These are phyloP conservation scores for Cladosporium sp. DNA, from an alignment of 2,329 filamentous ascomycete genomes.

Conservation along the genomic window DNA sequence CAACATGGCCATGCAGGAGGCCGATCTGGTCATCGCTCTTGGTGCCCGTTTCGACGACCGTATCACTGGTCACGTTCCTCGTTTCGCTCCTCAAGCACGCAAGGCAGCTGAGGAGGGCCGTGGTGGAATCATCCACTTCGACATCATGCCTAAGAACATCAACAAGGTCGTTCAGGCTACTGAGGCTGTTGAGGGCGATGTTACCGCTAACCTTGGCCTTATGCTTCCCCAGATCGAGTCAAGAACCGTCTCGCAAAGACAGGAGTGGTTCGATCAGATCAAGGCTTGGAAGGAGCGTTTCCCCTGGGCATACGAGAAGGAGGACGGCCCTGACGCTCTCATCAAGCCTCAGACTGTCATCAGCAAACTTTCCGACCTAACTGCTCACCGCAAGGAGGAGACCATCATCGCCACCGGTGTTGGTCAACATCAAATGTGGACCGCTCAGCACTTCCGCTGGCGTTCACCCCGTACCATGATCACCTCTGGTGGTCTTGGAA, in stretches of 20 bases:
- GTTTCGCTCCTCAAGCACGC: conserved; percentile 86
- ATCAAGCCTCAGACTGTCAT: conserved; percentile 96
- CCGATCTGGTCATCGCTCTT: conserved; percentile 91
- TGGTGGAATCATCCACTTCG: conserved; percentile 94
- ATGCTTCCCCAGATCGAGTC: conserved; percentile 69
- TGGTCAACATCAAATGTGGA: conserved; percentile 99
- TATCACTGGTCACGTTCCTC: conserved; percentile 74
- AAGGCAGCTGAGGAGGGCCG: conserved; percentile 77
- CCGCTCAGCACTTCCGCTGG: conserved; percentile 95
- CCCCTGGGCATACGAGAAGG: conserved; percentile 80
- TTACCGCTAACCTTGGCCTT: conserved; percentile 69
- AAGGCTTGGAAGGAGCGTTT: conserved; percentile 86
- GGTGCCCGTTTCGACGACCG: conserved; percentile 95
- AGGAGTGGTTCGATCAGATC: conserved; percentile 87
- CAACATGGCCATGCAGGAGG: conserved; percentile 97
- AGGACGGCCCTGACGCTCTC: conserved; percentile 62
- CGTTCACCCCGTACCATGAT: conserved; percentile 87
- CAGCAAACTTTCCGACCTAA: conserved; percentile 81
- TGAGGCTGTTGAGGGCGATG: conserved; percentile 91
- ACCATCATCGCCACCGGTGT: conserved; percentile 92
- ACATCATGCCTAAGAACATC: conserved; percentile 99
- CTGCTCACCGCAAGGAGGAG: conserved; percentile 71
- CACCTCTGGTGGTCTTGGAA: conserved; percentile 90
- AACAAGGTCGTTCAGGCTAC: conserved; percentile 98
- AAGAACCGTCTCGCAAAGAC: conserved; percentile 60